A percentile compares a stretch with the other conserved stretches of the same genome.
These are phyloP conservation scores for Lolium multiflorum DNA, from an alignment of 176 grass and related monocot species.

Conservation along the genomic window DNA sequence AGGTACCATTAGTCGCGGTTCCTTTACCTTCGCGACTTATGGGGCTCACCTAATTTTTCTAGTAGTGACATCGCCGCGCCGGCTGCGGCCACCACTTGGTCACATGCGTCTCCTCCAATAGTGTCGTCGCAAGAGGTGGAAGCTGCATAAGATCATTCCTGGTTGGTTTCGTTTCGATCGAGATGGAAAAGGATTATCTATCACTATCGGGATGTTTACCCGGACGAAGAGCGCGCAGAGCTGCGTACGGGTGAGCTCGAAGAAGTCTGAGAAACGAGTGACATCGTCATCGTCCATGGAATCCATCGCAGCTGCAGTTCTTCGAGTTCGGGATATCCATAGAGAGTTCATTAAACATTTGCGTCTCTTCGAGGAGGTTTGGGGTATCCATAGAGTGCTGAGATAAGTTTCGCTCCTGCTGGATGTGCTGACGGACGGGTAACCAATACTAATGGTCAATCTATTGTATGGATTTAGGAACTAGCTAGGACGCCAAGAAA, in stretches of 20 bases:
- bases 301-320: conserved; percentile 60
- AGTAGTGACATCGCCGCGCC: no score
- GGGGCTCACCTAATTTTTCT: no score
- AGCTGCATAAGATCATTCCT: no score
- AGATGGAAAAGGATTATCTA: background rate
- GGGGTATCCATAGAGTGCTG: no score
- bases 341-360: background rate
- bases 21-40: no score
- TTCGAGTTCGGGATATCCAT: conserved; percentile 47
- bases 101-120: no score
- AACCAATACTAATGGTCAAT: background rate
- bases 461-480: background rate
- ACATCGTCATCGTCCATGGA: conserved; percentile 34
- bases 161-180: no score
- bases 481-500: no score
- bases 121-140: no score
- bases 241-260: background rate
- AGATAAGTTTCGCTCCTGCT: no score
- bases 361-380: background rate
- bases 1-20: no score
- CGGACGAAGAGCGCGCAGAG: conserved; percentile 61
- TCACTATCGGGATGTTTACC: conserved; percentile 2
- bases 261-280: conserved; percentile 30
- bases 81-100: no score
- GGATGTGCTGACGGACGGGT: conserved; percentile 37